Conservation (phyloP, 257 asterid genomes). For the Fraxinus pennsylvanica region DNA sequence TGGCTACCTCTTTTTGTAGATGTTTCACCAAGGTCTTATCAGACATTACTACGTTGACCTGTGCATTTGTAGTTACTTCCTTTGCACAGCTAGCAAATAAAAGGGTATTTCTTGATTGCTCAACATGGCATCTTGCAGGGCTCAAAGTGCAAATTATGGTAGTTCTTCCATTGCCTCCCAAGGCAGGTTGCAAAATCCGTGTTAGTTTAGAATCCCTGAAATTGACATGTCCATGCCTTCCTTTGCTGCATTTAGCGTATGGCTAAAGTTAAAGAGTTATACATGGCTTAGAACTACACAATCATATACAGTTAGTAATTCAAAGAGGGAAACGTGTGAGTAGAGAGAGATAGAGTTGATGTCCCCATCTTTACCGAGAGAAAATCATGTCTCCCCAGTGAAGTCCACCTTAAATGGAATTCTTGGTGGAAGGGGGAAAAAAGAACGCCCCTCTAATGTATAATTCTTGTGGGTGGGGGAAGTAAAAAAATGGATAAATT, state of each 20-base stretch:
- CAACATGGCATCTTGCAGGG: constrained; percentile 9
- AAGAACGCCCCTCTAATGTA: neutral
- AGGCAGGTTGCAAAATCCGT: constrained; percentile 16
- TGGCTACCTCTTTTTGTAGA: constrained; percentile 3
- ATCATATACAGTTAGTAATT: neutral
- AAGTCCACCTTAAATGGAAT: too few relatives aligned
- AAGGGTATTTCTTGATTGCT: constrained; percentile 4
- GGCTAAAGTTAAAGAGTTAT: neutral
- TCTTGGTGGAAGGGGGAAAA: neutral
- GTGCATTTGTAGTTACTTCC: constrained; percentile 1
- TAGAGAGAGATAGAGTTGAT: neutral
- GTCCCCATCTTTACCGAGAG: neutral
- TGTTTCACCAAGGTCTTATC: constrained; percentile 10
- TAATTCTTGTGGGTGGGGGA: neutral
- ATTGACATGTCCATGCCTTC: constrained; percentile 19
- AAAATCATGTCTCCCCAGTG: too few relatives aligned
- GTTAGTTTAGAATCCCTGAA: constrained; percentile 17
- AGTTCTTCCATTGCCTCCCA: constrained; percentile 20
- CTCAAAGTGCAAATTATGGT: constrained; percentile 6
- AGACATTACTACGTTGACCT: neutral
- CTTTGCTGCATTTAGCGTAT: constrained; percentile 2
- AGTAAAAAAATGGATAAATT: neutral
- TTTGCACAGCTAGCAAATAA: constrained; percentile 8
- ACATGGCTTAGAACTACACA: neutral
- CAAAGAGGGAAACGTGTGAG: neutral